Evolutionary conservation across 139 green algal species (phyloP).

Genomic region (Coelastrella sp.): DNA sequence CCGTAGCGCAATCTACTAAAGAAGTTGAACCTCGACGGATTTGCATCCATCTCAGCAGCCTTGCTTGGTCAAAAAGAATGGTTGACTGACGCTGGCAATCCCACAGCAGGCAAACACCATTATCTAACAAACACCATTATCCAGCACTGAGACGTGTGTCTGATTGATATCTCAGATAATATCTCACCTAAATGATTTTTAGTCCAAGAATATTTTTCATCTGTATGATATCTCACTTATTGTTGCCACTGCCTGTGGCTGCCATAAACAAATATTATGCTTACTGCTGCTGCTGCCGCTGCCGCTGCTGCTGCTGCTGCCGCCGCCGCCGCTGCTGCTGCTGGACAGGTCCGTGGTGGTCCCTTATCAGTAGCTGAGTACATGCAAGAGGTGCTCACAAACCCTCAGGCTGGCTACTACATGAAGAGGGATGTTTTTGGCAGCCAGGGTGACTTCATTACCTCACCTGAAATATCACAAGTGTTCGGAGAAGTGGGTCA

Average conservation of each 20-base stretch:
- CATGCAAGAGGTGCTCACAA: constrained; percentile 91
- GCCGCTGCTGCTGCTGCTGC: background rate
- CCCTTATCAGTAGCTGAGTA: constrained; percentile 93
- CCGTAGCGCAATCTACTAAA: background rate
- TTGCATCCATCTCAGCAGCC: too few relatives aligned
- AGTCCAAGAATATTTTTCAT: too few relatives aligned
- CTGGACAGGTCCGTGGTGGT: constrained; percentile 89
- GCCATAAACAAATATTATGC: background rate
- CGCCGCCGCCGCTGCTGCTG: background rate
- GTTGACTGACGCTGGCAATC: too few relatives aligned
- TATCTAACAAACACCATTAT: too few relatives aligned
- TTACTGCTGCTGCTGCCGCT: background rate
- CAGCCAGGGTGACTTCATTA: constrained; percentile 92
- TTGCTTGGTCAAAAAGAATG: too few relatives aligned
- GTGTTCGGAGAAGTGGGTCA: constrained; percentile 93
- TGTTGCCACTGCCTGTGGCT: too few relatives aligned
- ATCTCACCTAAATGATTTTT: too few relatives aligned
- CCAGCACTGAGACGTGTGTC: too few relatives aligned
- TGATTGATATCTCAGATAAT: too few relatives aligned
- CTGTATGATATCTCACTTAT: too few relatives aligned
- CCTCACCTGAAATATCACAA: constrained; percentile 96
- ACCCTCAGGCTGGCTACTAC: constrained; percentile 88
- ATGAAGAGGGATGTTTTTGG: constrained; percentile 93
- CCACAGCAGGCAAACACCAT: too few relatives aligned
- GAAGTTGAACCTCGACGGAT: too few relatives aligned